A percentile compares a stretch with the other conserved stretches of the same genome.
Conservation (phyloP, 2,329 filamentous ascomycete genomes). For the Cladophialophora yegresii region DNA sequence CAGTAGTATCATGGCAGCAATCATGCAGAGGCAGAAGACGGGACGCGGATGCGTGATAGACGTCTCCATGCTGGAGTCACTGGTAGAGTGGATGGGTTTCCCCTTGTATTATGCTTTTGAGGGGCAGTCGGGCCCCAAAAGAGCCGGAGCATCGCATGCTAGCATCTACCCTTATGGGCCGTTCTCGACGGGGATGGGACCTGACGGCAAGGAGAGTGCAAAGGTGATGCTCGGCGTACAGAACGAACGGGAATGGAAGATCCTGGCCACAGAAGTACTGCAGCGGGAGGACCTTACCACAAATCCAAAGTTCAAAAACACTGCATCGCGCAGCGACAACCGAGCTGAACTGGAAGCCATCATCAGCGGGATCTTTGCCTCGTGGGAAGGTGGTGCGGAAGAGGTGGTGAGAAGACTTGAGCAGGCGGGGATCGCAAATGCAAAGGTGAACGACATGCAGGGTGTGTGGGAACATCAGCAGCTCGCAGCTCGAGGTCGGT, state of each 20-base stretch:
- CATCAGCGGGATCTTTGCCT: slow-evolving; percentile 49
- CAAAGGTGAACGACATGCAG: slow-evolving; percentile 58
- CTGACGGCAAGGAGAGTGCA: slow-evolving; percentile 34
- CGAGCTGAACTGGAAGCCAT: slow-evolving; percentile 51
- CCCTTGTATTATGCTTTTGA: slow-evolving; percentile 58
- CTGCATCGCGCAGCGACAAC: slow-evolving; percentile 51
- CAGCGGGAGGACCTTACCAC: slow-evolving; percentile 46
- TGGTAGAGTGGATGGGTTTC: slow-evolving; percentile 63
- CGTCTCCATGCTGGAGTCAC: slow-evolving; percentile 60
- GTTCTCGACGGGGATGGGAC: slow-evolving; percentile 51
- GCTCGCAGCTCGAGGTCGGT: slow-evolving; percentile 53
- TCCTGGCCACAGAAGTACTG: slow-evolving; percentile 53
- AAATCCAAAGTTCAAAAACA: slow-evolving; percentile 54
- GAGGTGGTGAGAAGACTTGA: slow-evolving; percentile 51
- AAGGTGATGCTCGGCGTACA: slow-evolving; percentile 61
- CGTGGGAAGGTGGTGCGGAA: slow-evolving; percentile 40
- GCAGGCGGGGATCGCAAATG: slow-evolving; percentile 56
- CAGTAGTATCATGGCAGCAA: slow-evolving; percentile 54
- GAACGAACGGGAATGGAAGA: slow-evolving; percentile 59
- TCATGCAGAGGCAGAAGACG: slow-evolving; percentile 54
- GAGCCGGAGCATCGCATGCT: slow-evolving; percentile 57
- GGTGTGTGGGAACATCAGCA: slow-evolving; percentile 59
- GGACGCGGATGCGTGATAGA: slow-evolving; percentile 55
- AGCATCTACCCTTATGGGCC: slow-evolving; percentile 61
- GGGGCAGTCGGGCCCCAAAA: slow-evolving; percentile 47